Base-by-base conservation (phyloP, 2,329 filamentous ascomycete genomes). In the Aspergillus udagawae region DNA sequence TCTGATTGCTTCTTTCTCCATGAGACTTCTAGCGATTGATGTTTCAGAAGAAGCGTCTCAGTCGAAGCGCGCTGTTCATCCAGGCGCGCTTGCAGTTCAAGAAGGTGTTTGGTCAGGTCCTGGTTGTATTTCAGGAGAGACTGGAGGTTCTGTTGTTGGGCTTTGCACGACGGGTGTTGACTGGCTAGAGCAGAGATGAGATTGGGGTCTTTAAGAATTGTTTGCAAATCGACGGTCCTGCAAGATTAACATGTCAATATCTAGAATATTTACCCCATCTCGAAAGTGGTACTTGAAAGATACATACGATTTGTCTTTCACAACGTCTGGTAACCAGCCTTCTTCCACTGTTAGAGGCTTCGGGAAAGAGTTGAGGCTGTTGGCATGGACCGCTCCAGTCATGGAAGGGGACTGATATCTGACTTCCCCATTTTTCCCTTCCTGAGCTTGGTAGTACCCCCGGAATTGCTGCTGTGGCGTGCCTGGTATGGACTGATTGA, bases 1-100 rank as follows among this genome's bases (percentile, higher is more conserved):
- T 94, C 91, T 1, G 85, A 82, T 73, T 97, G 91, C 73, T 94
- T 95, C 64, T 89, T 85, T 55, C 88, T 86, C 90, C 94, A 97
- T 68, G 93, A 88, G n/a, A 92, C 85, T 76, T 97, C 94, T 17
- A 97, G 83, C 1, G 90, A 90, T 67, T 93, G 90, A 23, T 94
- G 85, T 10, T 90, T 83, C 1, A 97, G 82, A 0, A 97, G 84
- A 58, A 92, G 88, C 3, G 91, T 88, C 70, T 96, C 91, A 0
- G 90, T 89, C 1, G 83, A 80, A 28, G 85, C 82, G 55, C 93
- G 88, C 2, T 80, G 67, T 20, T 70, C 66, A 10, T 75, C 71
- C 12, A 87, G 75, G 59, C 82, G 82, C 0, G 77, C 70, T 63
- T 79, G 74, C 6, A 78, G 65, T 6, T 74, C 68, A 1, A 75